These are phyloP conservation scores for Magnaporthales sp. DNA, from an alignment of 2,329 filamentous ascomycete genomes.

Conservation along the genomic window DNA sequence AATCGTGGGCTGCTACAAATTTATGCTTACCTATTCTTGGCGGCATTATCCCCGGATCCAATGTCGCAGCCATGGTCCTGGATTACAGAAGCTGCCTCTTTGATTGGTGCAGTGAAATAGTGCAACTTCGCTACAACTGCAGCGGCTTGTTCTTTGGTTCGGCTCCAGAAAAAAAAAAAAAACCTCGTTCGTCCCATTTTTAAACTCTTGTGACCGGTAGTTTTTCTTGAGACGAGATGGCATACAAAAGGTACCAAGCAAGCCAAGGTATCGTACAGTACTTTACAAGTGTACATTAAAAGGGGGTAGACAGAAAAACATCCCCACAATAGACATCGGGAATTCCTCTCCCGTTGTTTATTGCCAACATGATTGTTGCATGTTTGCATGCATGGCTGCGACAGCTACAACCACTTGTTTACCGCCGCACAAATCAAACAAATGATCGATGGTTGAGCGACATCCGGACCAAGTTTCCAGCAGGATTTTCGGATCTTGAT, in stretches of 20 bases:
- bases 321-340: too few relatives aligned
- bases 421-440: too few relatives aligned
- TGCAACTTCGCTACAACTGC: not conserved
- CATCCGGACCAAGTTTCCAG: too few relatives aligned
- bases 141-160: not conserved
- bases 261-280: too few relatives aligned
- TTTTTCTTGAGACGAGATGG: not conserved
- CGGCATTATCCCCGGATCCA: not conserved
- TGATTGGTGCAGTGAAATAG: not conserved
- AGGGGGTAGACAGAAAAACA: too few relatives aligned
- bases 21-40: not conserved
- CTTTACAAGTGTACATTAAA: too few relatives aligned
- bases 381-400: too few relatives aligned
- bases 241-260: too few relatives aligned
- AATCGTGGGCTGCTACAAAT: not conserved
- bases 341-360: too few relatives aligned
- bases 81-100: not conserved
- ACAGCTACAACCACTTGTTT: too few relatives aligned
- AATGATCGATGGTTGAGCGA: too few relatives aligned
- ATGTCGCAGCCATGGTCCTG: not conserved
- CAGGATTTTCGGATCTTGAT: not conserved
- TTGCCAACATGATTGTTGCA: too few relatives aligned
- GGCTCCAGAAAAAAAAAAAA: not conserved
- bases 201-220: not conserved
- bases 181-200: not conserved